A percentile compares a stretch with the other conserved stretches of the same genome.
Evolutionary conservation across 345 rosid species (phyloP).

Genomic region (Arabidopsis thaliana): TAIR10.1 NC_003075.7:2243001-2243500

Average conservation of each 20-base stretch:
- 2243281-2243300: conserved; percentile 18
- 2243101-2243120: conserved; percentile 15
- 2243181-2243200: not conserved
- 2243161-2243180: not conserved
- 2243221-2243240: conserved; percentile 22
- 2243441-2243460: conserved; percentile 40
- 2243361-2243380: not conserved
- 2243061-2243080: conserved; percentile 36
- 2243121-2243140: not conserved
- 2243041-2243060: conserved; percentile 34
- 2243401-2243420: not conserved
- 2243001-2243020: not conserved
- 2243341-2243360: conserved; percentile 51
- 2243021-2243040: not conserved
- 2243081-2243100: conserved; percentile 24
- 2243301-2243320: conserved; percentile 40
- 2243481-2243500: conserved; percentile 51
- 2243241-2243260: conserved; percentile 12
- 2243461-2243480: conserved; percentile 57
- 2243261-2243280: conserved; percentile 21
- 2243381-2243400: not conserved
- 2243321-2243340: conserved; percentile 51
- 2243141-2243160: conserved; percentile 1
- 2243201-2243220: not conserved
- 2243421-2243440: conserved; percentile 46